Evolutionary conservation across 345 rosid genomes (phyloP), one percentile per base, ranked within the genome.

Genomic region (Erysimum cheiranthoides): DNA sequence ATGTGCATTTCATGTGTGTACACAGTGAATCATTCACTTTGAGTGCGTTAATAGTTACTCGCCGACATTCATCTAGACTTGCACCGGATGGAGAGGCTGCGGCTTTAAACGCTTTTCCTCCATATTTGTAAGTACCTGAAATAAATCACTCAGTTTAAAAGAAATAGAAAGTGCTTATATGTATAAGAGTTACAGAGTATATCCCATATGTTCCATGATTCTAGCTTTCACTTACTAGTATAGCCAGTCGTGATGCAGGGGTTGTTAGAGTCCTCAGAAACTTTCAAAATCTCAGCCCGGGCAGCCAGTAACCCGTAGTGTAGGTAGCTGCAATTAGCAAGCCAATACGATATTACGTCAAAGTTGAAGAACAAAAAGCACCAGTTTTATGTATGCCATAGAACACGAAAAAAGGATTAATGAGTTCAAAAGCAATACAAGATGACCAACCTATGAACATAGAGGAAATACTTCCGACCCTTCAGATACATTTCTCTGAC

Each of bases 241-340:
- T 83, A 89, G 75, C 97, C 97, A 53, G 73, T 86, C 77, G 84
- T 80, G 78, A 90, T 81, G 76, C 99, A 95, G 49, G 96, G 97
- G 83, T 89, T 92, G 68, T 67, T 83, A 76, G 94, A 73, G 36
- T 70, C 95, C 56, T 81, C 89, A 27, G 90, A 89, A 30, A 52
- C 81, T 82, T 86, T 87, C 83, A 95, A 75, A 77, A 95, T 95
- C 71, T 92, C 98, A 3, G 93, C 98, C 76, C 99, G 90, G 79
- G 99, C 99, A 66, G 99, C 99, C 71, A 95, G 75, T 79, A 95
- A 82, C 36, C 99, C 99, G 73, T 89, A 95, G 80, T 64, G 92
- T 88, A 95, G 83, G 81, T 95, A 95, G 82, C 99, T 94, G 89
- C 62, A 68, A 58, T 71, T 52, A 70, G 76, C 34, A 70, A 28